Percentiles rank a stretch among this genome's conserved stretches.
Evolutionary conservation across 495 filamentous ascomycete species (phyloP).

Genomic region (Trichoderma asperelloides): DNA sequence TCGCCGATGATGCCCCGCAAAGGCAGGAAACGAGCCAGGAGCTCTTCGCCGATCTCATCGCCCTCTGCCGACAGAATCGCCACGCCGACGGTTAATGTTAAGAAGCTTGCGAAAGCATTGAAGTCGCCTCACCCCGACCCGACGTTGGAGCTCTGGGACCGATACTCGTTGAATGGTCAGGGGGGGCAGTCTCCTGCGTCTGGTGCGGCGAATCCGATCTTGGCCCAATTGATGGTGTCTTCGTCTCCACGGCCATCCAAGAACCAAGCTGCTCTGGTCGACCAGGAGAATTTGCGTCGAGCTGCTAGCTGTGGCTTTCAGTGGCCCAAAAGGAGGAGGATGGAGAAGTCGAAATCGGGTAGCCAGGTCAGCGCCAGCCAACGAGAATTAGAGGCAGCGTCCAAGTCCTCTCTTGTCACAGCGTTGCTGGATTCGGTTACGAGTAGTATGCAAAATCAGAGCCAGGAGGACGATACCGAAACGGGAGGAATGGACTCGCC

Average conservation of each 20-base stretch:
- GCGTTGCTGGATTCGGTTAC: conserved; percentile 34
- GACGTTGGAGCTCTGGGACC: conserved; percentile 77
- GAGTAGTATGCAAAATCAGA: conserved; percentile 12
- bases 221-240: conserved; percentile 56
- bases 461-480: neutral
- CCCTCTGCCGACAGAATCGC: conserved; percentile 32
- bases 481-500: neutral
- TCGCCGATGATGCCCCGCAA: conserved; percentile 40
- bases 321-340: conserved; percentile 53
- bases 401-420: conserved; percentile 44
- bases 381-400: conserved; percentile 18
- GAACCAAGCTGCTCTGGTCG: conserved; percentile 31
- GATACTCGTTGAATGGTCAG: conserved; percentile 45
- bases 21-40: conserved; percentile 63
- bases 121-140: conserved; percentile 77
- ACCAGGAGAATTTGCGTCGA: conserved; percentile 49
- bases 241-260: conserved; percentile 59
- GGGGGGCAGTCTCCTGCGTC: conserved; percentile 20
- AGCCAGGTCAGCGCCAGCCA: conserved; percentile 5
- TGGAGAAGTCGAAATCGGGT: conserved; percentile 18
- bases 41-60: conserved; percentile 72
- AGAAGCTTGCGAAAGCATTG: conserved; percentile 46
- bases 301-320: conserved; percentile 58
- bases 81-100: conserved; percentile 31
- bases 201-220: conserved; percentile 35